Evolutionary conservation across 1,139 yeast species (phyloP).

Genomic region (Taphrina wiesneri): DNA sequence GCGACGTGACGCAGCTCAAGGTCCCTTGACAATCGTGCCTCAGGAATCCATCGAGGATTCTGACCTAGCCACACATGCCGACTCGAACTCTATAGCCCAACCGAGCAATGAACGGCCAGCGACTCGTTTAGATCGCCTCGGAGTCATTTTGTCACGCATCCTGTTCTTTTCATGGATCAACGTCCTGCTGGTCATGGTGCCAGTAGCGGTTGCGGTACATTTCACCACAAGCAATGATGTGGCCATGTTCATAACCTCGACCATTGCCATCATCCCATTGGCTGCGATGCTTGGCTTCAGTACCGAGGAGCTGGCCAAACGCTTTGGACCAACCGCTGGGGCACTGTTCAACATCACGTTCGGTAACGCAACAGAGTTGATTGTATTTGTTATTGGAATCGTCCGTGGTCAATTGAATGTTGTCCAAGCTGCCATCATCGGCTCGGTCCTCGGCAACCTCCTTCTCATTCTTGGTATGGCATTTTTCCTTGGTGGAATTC

Average conservation of each 20-base stretch:
- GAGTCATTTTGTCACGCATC: slow-evolving; percentile 43
- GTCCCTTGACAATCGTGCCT: not conserved
- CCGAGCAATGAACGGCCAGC: not conserved
- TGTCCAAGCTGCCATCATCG: slow-evolving; percentile 94
- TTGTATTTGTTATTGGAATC: slow-evolving; percentile 88
- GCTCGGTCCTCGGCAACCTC: slow-evolving; percentile 83
- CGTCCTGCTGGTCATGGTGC: slow-evolving; percentile 74
- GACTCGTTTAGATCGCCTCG: not conserved
- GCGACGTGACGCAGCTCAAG: not conserved
- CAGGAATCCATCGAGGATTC: not conserved
- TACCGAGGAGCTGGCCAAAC: slow-evolving; percentile 85
- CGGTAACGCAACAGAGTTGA: slow-evolving; percentile 91
- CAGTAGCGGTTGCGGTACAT: slow-evolving; percentile 80
- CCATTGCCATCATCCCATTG: slow-evolving; percentile 86
- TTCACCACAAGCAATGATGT: slow-evolving; percentile 58
- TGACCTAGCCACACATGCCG: not conserved
- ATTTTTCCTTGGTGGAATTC: slow-evolving; percentile 87
- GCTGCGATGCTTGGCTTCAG: slow-evolving; percentile 72
- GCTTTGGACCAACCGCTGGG: slow-evolving; percentile 84
- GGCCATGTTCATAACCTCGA: slow-evolving; percentile 70
- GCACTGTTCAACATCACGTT: slow-evolving; percentile 93
- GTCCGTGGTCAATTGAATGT: slow-evolving; percentile 82
- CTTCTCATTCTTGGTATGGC: slow-evolving; percentile 93
- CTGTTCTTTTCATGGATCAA: slow-evolving; percentile 73
- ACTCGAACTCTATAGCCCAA: not conserved